Evolutionary conservation across 2,329 filamentous ascomycete genomes (phyloP), one percentile per base, ranked within the genome.

Genomic region (Rhinocladiella mackenziei): DNA sequence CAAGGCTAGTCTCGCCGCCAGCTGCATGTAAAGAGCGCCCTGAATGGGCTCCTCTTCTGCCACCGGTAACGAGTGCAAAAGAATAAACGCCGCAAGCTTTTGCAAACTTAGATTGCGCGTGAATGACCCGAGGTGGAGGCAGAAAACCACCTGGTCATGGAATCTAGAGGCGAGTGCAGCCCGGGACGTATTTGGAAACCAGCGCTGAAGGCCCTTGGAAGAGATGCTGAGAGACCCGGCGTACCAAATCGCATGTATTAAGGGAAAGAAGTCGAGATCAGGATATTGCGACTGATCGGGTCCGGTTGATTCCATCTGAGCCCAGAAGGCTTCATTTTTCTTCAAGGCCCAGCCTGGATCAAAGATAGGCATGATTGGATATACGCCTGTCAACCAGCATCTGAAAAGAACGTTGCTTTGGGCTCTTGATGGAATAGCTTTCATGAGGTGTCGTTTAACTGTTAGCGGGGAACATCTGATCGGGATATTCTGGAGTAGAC

Each of bases 31-130:
- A 5, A 71, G 58, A 56, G 70, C 73, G 51, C 65, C 70, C 3
- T 68, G 70, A 25, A 74, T 50, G 4, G 70, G 70, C 32, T 74
- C 69, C 53, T 74, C 70, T 44, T 73, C 71, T 39, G 68, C 67
- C 1, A 68, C 64, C 11, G 71, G 58, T 19, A 72, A 67, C 2
- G 67, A 70, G 40, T 70, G 68, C n/a, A 70, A 61, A 11, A 74
- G 60, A 3, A 74, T 59, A 48, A 72, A 70, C 11, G 72, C 70
- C 11, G 65, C 64, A 2, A 75, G 57, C 2, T 69, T 67, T 33
- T 68, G 64, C 23, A 73, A 51, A 7, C 69, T 69, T 4, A 69
- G 63, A 39, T 64, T 70, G 31, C 68, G 63, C 7, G 69, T 69
- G 34, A 74, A 73, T 0, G 63, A 66, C 6, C 69, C 64, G 13